phyloP scores from a whole-genome alignment of 495 filamentous ascomycete genomes.

The Neurospora discreta region DNA sequence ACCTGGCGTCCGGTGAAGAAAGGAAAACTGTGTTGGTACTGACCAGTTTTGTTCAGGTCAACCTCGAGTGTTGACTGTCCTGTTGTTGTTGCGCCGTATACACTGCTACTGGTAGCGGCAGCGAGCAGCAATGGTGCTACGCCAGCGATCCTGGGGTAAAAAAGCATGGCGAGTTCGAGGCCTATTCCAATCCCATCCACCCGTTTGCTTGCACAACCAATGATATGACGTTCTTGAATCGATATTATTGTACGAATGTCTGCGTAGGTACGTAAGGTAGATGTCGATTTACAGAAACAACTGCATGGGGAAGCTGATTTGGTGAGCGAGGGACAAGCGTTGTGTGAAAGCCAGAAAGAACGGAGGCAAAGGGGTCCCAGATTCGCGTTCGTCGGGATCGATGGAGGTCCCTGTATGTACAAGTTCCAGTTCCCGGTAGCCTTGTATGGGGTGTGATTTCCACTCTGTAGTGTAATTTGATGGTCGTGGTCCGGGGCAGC shows the following conservation, averaged over 20 bases:
- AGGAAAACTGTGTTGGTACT: neutral
- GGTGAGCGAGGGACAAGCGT: neutral
- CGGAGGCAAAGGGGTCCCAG: neutral
- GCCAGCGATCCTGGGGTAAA: neutral
- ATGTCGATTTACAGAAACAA: neutral
- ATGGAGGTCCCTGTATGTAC: neutral
- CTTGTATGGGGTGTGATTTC: neutral
- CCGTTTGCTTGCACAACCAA: neutral
- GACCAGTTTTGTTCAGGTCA: slow-evolving; percentile 8
- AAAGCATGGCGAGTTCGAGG: neutral
- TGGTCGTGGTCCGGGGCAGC: neutral
- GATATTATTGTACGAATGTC: neutral
- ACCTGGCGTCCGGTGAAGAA: neutral
- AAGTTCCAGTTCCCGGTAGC: neutral
- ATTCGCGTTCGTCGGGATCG: neutral
- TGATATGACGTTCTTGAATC: neutral
- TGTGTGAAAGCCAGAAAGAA: neutral
- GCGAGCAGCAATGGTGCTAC: neutral
- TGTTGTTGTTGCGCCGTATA: neutral
- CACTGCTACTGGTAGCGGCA: neutral
- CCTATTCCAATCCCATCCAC: neutral
- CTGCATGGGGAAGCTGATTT: neutral
- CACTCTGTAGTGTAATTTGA: neutral
- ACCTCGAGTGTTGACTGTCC: slow-evolving; percentile 6
- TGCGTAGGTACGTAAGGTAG: neutral